Evolutionary conservation across 1,139 yeast species (phyloP), one percentile per base, ranked within the genome.

Genomic region (Pichia sp.): DNA sequence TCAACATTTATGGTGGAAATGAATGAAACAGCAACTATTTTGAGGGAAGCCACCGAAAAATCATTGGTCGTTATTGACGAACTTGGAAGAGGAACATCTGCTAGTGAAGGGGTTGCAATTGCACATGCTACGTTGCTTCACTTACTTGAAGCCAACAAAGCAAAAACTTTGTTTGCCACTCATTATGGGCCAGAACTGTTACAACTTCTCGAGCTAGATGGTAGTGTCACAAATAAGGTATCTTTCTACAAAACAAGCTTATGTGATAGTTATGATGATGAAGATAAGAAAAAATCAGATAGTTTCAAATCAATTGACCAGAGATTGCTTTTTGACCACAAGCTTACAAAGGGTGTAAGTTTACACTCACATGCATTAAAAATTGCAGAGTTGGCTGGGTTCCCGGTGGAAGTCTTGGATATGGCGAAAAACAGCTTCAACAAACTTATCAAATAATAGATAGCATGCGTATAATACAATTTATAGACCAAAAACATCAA

Each of bases 1-100:
- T 88, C 96, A 60, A 92, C 99, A 0, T 93, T 93, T 65, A 90
- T 93, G 98, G 96, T 92, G 15, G 98, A 93, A 64, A 92, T 93
- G 98, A 80, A 89, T n/a, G 99, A 93, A 66, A 89, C 97, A 0
- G 85, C 96, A 29, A 78, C 81, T 59, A 90, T 93, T 42, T 71
- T 93, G 53, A 76, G 79, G 50, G 81, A 87, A 57, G 95, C 98
- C 1, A 90, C 98, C 0, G 65, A 76, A 0, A 70, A 76, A 46
- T 90, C 98, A 0, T 71, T 93, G 59, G 97, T 97, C 0, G 87
- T 93, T 36, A 81, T 93, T 48, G 99, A 93, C 71, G 99, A 93
- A 64, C 85, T 93, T n/a, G 99, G 99, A 0, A 76, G 99, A 57
- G 99, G 99, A 0, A 93, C 99, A 0, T 87, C 96, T 59, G 87